These are phyloP conservation scores for Neonothopanus nambi DNA, from an alignment of 1,284 basidiomycete genomes.

Conservation along the genomic window DNA sequence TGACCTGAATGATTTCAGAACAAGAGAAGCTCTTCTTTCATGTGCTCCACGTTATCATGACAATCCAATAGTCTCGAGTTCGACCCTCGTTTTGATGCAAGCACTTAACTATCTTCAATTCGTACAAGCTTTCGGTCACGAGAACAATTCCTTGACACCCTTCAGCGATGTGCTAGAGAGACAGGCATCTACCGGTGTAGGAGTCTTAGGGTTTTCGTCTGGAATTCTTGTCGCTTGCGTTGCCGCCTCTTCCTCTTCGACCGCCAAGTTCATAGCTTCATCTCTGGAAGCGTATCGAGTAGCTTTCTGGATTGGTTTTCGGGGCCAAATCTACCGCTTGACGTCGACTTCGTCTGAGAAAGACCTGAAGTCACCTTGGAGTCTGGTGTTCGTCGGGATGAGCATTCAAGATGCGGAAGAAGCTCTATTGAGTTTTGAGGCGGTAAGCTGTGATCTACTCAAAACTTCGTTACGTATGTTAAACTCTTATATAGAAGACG, in stretches of 20 bases:
- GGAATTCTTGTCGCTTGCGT: slow-evolving; percentile 61
- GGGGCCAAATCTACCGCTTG: slow-evolving; percentile 45
- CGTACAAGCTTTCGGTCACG: slow-evolving; percentile 29
- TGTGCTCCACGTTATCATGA: slow-evolving; percentile 14
- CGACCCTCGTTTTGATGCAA: slow-evolving; percentile 53
- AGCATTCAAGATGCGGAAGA: slow-evolving; percentile 32
- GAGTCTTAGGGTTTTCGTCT: slow-evolving; percentile 62
- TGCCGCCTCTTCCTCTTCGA: slow-evolving; percentile 44
- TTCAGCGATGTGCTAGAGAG: slow-evolving; percentile 37
- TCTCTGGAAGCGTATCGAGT: slow-evolving; percentile 54
- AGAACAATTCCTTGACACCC: slow-evolving; percentile 27
- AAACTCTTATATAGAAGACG: slow-evolving; percentile 11
- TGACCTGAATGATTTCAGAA: slow-evolving; percentile 41
- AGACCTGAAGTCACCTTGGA: slow-evolving; percentile 48
- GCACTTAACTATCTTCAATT: slow-evolving; percentile 51
- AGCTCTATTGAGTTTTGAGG: slow-evolving; percentile 38
- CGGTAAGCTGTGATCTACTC: slow-evolving; percentile 28
- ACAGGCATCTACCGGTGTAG: slow-evolving; percentile 34
- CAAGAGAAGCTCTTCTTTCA: slow-evolving; percentile 38
- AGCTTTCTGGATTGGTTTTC: slow-evolving; percentile 59
- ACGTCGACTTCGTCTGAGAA: slow-evolving; percentile 18
- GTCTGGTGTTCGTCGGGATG: slow-evolving; percentile 49
- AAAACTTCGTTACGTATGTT: slow-evolving; percentile 12
- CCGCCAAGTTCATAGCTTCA: slow-evolving; percentile 42
- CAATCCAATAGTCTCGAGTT: slow-evolving; percentile 53